Conservation (phyloP, 768 basidiomycete species). For the Leccinellum albellum region DNA sequence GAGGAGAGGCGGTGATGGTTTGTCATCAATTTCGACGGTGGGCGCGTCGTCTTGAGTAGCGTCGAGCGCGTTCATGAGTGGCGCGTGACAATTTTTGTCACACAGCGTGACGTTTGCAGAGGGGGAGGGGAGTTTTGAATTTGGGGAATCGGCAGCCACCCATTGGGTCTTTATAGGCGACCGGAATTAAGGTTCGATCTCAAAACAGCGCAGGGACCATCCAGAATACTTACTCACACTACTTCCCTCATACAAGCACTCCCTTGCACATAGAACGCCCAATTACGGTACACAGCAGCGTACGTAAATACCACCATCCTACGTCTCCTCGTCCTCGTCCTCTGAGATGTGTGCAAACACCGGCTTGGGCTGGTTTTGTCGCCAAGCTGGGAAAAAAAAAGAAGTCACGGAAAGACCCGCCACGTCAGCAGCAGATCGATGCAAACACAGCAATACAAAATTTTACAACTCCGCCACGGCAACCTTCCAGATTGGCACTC, state of each 20-base stretch:
- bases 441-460: conserved; percentile 32
- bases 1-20: conserved; percentile 19
- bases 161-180: conserved; percentile 79
- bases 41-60: conserved; percentile 28
- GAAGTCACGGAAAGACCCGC: conserved; percentile 32
- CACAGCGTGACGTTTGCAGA: conserved; percentile 55
- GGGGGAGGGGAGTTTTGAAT: conserved; percentile 54
- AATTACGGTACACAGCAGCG: conserved; percentile 2
- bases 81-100: conserved; percentile 61
- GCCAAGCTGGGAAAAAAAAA: conserved; percentile 75
- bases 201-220: conserved; percentile 68
- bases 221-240: conserved; percentile 37
- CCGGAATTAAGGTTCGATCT: conserved; percentile 83
- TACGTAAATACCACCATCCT: conserved; percentile 32
- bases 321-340: conserved; percentile 55
- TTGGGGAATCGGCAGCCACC: conserved; percentile 65
- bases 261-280: conserved; percentile 6
- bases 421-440: conserved; percentile 52
- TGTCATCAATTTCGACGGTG: conserved; percentile 29
- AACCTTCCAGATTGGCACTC: conserved; percentile 26
- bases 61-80: conserved; percentile 58
- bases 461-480: conserved; percentile 30
- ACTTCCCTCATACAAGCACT: conserved; percentile 19
- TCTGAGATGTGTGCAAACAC: conserved; percentile 68
- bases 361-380: conserved; percentile 77